Percentiles rank a stretch among this genome's conserved stretches.
phyloP scores from a whole-genome alignment of 257 asterid genomes.

The Petunia secreta region DNA sequence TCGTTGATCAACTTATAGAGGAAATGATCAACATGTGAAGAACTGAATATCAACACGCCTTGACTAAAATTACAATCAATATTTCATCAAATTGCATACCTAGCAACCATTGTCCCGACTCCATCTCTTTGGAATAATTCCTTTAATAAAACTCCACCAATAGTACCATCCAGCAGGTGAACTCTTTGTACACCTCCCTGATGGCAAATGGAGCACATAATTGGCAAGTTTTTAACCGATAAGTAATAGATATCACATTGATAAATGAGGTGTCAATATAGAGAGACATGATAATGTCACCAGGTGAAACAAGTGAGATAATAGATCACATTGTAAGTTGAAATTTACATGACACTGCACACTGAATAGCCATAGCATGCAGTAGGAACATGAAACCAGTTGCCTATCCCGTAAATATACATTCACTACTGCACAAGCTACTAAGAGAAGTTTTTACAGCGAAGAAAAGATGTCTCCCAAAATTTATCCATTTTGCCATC shows the following conservation, averaged over 20 bases:
- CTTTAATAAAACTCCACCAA: constrained; percentile 84
- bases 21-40: constrained; percentile 6
- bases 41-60: constrained; percentile 14
- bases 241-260: constrained; percentile 19
- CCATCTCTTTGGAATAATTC: constrained; percentile 95
- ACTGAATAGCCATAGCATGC: background rate
- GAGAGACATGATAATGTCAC: background rate
- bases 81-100: constrained; percentile 51
- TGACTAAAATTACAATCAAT: constrained; percentile 7
- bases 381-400: background rate
- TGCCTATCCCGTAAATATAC: background rate
- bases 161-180: constrained; percentile 90
- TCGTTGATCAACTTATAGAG: constrained; percentile 3
- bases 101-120: constrained; percentile 96
- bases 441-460: background rate
- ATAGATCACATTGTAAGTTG: constrained; percentile 6
- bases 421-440: constrained; percentile 2
- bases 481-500: constrained; percentile 17
- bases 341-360: background rate
- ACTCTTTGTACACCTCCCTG: constrained; percentile 98
- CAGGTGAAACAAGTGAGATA: background rate
- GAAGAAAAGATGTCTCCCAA: constrained; percentile 1
- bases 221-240: constrained; percentile 6
- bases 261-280: constrained; percentile 21
- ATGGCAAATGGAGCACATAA: constrained; percentile 30